Evolutionary conservation across 768 basidiomycete species (phyloP), one percentile per base, ranked within the genome.

Genomic region (Glaciozyma martinii): DNA sequence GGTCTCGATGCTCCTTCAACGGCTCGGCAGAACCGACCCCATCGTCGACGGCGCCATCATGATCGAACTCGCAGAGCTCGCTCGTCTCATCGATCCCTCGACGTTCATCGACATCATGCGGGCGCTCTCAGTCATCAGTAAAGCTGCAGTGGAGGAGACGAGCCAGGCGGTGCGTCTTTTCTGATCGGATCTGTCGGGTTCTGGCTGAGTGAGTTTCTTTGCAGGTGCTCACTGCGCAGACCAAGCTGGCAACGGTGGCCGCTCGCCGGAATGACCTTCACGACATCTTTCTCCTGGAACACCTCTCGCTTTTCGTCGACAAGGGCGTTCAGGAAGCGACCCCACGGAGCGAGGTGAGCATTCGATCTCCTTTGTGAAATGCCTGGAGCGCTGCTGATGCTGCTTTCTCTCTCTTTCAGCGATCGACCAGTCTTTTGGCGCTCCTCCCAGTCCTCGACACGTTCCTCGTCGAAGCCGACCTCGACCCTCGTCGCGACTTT

Each of bases 401-500:
- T 42, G 55, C 23, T 8, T 40, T 23, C 10, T 21, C 37, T 59
- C 16, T 30, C 19, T 27, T 29, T 21, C 86, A 92, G 84, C 65
- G 68, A 43, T 83, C 89, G 43, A 86, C 87, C 66, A 88, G 92
- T 71, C 81, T 98, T 10, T 88, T 86, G 1, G 90, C 90, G 3
- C 82, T 97, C 10, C 79, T 97, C 43, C 83, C 95, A 29, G 90
- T 93, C 3, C 90, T 99, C 62, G 91, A 94, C 73, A 86, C 89
- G 1, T 81, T 95, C 29, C 81, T 99, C 29, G 78, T 81, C 42
- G 89, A 91, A 71, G 71, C 77, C 19, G 84, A 86, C 65, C 88
- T 87, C 75, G 80, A 81, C 53, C 84, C 87, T 2, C 81, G 84
- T 42, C 59, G 79, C 23, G 76, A 80, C 84, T 80, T 85, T 1